Evolutionary conservation across 306 rosid species (phyloP).

Genomic region (Quercus cerris): DNA sequence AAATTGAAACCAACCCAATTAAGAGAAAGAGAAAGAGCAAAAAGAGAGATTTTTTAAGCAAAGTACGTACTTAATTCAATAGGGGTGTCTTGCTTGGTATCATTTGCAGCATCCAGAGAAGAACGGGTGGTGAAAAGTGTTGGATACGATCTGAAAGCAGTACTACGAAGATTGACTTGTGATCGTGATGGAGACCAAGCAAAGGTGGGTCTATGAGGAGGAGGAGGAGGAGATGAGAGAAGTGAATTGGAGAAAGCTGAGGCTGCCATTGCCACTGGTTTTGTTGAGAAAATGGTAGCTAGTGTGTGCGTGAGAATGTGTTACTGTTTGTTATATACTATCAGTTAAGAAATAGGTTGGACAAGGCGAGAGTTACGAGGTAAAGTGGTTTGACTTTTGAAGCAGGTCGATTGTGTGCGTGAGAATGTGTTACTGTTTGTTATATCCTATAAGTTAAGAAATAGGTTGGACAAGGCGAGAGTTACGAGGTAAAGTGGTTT

Average conservation of each 20-base stretch:
- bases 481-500: too few species aligned
- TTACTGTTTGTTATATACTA: too few species aligned
- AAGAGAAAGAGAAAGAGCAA: not conserved
- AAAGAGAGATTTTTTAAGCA: not conserved
- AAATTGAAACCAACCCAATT: not conserved
- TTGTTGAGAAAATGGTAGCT: not conserved
- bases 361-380: too few species aligned
- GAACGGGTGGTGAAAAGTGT: conserved; percentile 25
- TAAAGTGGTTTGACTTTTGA: too few species aligned
- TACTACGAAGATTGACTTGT: conserved; percentile 16
- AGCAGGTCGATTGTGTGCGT: too few species aligned
- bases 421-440: too few species aligned
- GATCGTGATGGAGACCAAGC: not conserved
- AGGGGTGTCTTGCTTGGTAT: conserved; percentile 40
- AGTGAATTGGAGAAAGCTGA: conserved; percentile 39
- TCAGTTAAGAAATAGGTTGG: too few species aligned
- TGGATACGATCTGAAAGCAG: conserved; percentile 35
- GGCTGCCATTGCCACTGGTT: not conserved
- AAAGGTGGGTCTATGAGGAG: conserved; percentile 13
- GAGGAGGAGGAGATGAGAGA: conserved; percentile 24
- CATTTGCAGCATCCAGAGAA: conserved; percentile 37
- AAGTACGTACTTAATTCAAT: conserved; percentile 49
- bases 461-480: too few species aligned
- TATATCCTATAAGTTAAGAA: too few species aligned
- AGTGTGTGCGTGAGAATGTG: too few species aligned